A percentile compares a stretch with the other conserved stretches of the same genome.
Conservation (phyloP, 1,139 yeast species). For the Lodderomyces oxycetoniae region DNA sequence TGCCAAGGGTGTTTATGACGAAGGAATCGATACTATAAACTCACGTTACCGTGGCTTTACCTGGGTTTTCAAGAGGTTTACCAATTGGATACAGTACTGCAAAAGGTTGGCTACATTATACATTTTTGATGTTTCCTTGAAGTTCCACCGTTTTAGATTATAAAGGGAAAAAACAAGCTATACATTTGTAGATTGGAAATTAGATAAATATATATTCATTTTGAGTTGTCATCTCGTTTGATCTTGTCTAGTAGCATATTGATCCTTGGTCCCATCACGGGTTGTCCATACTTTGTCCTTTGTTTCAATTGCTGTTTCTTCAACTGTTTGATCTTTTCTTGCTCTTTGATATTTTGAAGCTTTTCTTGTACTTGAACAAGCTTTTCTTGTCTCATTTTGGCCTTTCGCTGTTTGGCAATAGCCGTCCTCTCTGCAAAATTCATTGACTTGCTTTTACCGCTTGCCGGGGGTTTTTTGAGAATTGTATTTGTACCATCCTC, state of each 20-base stretch:
- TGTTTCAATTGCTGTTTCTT: constrained; percentile 51
- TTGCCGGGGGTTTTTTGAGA: not conserved
- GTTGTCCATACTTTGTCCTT: constrained; percentile 76
- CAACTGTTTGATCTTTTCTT: constrained; percentile 30
- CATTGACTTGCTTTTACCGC: constrained; percentile 17
- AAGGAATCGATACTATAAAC: constrained; percentile 44
- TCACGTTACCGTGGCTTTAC: constrained; percentile 33
- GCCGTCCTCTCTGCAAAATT: constrained; percentile 46
- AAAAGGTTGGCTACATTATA: constrained; percentile 49
- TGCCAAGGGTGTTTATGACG: constrained; percentile 72
- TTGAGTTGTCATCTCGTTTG: constrained; percentile 36
- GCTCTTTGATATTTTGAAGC: constrained; percentile 20
- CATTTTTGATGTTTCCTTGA: constrained; percentile 48
- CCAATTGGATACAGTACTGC: constrained; percentile 50
- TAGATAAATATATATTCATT: constrained; percentile 2
- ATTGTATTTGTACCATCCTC: not conserved
- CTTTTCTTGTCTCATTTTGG: constrained; percentile 29
- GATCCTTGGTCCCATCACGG: constrained; percentile 86
- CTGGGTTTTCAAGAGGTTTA: constrained; percentile 29
- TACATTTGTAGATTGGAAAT: constrained; percentile 1
- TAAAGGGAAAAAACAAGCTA: not conserved
- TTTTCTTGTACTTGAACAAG: constrained; percentile 27
- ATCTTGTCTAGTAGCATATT: constrained; percentile 75
- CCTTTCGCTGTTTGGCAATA: constrained; percentile 41
- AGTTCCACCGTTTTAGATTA: constrained; percentile 14